Evolutionary conservation across 148 eudicot species (phyloP).

Genomic region (Chenopodium album): DNA sequence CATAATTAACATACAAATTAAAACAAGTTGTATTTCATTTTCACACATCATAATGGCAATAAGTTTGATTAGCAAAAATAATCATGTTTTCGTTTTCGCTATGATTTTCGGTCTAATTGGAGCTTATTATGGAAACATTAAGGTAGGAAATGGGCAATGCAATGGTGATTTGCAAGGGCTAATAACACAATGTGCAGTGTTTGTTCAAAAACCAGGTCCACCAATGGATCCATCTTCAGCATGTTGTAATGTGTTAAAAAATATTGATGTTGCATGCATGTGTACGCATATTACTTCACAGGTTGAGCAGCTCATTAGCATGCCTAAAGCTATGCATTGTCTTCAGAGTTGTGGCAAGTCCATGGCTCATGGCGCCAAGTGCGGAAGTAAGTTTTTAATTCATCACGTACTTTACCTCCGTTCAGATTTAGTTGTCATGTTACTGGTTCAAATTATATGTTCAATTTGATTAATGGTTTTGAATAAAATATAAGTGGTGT

Average conservation of each 20-base stretch:
- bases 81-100: background rate
- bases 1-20: background rate
- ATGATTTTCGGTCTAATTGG: conserved; percentile 17
- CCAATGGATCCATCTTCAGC: conserved; percentile 32
- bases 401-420: background rate
- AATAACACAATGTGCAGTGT: conserved; percentile 38
- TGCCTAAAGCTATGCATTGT: conserved; percentile 48
- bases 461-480: too few relatives aligned
- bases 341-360: conserved; percentile 47
- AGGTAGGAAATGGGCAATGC: conserved; percentile 42
- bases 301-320: conserved; percentile 49
- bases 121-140: conserved; percentile 17
- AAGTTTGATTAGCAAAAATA: background rate
- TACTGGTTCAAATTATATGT: background rate
- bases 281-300: conserved; percentile 40
- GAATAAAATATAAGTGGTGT: too few relatives aligned
- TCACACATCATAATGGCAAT: conserved; percentile 15
- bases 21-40: background rate
- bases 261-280: conserved; percentile 42
- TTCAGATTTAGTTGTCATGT: background rate
- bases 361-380: conserved; percentile 42
- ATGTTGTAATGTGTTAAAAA: conserved; percentile 46
- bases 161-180: conserved; percentile 48
- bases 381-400: conserved; percentile 45
- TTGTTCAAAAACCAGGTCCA: conserved; percentile 43